Percentiles rank a stretch among this genome's conserved stretches.
phyloP scores from a whole-genome alignment of 495 filamentous ascomycete species.

The Lepraria neglecta region DNA sequence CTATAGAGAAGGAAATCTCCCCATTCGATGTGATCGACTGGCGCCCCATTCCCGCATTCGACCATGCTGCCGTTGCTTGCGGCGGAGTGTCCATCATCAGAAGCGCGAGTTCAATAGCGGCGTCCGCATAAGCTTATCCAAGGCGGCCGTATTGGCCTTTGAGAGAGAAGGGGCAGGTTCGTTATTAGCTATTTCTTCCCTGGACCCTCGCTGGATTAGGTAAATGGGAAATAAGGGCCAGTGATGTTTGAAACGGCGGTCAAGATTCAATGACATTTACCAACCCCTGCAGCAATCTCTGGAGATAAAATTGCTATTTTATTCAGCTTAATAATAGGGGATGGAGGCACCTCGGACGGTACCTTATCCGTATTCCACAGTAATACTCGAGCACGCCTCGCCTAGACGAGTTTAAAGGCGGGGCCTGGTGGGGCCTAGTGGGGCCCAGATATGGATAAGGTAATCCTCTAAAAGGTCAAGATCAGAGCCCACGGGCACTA shows the following conservation, averaged over 20 bases:
- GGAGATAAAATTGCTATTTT: neutral
- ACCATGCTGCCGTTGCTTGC: neutral
- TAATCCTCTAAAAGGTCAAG: neutral
- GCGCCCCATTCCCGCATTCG: too few relatives aligned
- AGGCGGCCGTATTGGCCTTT: too few relatives aligned
- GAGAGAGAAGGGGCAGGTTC: neutral
- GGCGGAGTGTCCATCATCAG: neutral
- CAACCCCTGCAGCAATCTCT: neutral
- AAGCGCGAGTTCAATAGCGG: too few relatives aligned
- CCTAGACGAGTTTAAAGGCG: neutral
- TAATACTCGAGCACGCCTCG: too few relatives aligned
- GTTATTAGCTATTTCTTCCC: neutral
- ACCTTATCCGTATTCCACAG: neutral
- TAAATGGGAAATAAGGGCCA: neutral
- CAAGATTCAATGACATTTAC: neutral
- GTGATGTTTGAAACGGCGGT: neutral
- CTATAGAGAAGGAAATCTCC: neutral
- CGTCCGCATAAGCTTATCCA: too few relatives aligned
- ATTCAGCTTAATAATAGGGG: slow-evolving; percentile 1
- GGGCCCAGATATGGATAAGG: neutral
- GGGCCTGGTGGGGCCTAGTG: neutral
- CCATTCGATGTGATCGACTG: neutral
- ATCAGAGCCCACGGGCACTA: neutral
- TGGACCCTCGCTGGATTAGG: neutral
- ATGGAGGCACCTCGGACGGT: neutral